A percentile compares a stretch with the other conserved stretches of the same genome.
phyloP scores from a whole-genome alignment of 192 early-diverging fungal genomes.

The Umbelopsis vinacea region DNA sequence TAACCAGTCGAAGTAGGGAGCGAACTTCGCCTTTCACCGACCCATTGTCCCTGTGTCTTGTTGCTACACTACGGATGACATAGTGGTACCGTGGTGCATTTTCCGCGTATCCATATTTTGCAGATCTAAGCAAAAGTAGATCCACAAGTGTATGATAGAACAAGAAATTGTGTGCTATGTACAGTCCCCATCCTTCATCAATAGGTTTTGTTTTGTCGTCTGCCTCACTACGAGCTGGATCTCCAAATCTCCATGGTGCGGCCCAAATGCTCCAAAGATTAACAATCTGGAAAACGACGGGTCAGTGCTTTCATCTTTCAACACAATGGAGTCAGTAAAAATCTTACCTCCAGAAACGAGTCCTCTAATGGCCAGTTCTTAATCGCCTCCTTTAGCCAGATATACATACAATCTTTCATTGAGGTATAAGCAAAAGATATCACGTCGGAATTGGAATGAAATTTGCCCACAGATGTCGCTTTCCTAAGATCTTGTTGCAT shows the following conservation, averaged over 20 bases:
- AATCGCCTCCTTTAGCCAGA: constrained; percentile 1
- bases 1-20: background rate
- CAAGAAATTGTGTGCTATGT: constrained; percentile 1
- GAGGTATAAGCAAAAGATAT: background rate
- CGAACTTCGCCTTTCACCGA: background rate
- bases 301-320: too few relatives aligned
- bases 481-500: constrained; percentile 1
- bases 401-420: background rate
- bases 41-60: constrained; percentile 2
- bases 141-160: constrained; percentile 2
- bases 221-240: background rate
- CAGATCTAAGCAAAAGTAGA: background rate
- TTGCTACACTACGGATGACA: background rate
- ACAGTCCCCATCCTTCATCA: constrained; percentile 8
- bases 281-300: background rate
- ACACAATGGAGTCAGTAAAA: too few relatives aligned
- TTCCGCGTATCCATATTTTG: background rate
- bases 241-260: constrained; percentile 7
- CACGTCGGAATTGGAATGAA: background rate
- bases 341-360: background rate
- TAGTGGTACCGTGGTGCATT: background rate
- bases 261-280: constrained; percentile 20
- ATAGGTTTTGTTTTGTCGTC: constrained; percentile 7
- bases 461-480: background rate
- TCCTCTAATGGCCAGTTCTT: constrained; percentile 11